Percentiles rank a stretch among this genome's conserved stretches.
Evolutionary conservation across 2,329 filamentous ascomycete genomes (phyloP).

Genomic region (Purpureocillium lavendulum): DNA sequence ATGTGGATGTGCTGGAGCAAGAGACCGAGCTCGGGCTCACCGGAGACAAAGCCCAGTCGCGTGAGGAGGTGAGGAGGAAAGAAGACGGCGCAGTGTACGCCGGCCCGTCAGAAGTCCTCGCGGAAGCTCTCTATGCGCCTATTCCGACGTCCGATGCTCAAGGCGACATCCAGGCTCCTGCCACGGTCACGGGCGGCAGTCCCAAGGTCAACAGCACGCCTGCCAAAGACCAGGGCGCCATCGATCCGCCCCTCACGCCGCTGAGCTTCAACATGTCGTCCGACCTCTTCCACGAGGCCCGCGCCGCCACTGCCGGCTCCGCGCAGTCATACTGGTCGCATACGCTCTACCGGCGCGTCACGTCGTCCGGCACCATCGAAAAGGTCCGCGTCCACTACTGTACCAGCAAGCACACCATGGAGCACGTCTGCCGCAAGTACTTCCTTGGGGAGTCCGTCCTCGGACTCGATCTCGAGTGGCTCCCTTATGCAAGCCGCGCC

Average conservation of each 20-base stretch:
- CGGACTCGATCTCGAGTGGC: constrained; percentile 92
- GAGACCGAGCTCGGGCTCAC: no score
- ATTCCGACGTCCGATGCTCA: no score
- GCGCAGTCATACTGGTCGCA: constrained; percentile 59
- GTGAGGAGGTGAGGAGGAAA: no score
- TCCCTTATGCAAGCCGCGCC: constrained; percentile 35
- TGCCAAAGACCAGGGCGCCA: background rate
- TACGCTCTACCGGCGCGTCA: constrained; percentile 52
- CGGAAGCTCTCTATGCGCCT: no score
- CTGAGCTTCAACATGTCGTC: constrained; percentile 20
- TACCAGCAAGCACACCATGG: constrained; percentile 55
- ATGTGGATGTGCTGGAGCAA: background rate
- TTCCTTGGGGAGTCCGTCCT: constrained; percentile 64
- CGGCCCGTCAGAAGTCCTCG: no score
- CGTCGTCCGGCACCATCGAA: constrained; percentile 29
- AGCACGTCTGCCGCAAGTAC: constrained; percentile 52
- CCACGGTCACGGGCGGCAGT: no score
- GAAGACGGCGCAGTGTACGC: no score
- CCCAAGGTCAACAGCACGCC: background rate
- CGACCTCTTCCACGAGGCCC: constrained; percentile 31
- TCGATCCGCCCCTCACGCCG: constrained; percentile 16
- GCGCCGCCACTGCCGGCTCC: constrained; percentile 32
- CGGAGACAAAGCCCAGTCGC: background rate
- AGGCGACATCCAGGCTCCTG: no score
- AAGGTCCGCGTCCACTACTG: constrained; percentile 72